Conservation (phyloP, 148 eudicot species). For the Polygonum maritimum region DNA sequence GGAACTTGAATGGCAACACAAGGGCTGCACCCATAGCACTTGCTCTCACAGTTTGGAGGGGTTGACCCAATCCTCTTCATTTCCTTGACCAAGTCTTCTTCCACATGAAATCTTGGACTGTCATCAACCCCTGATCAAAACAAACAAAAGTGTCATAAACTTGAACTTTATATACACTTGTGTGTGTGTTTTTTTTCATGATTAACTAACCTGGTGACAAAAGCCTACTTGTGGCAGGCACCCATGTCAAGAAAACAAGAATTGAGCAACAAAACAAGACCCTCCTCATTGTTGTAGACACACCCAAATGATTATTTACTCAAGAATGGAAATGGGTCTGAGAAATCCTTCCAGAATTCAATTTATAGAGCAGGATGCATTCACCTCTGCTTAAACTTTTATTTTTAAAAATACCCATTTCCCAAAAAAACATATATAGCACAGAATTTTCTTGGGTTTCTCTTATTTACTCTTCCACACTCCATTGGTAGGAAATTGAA, state of each 20-base stretch:
- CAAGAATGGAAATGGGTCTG: conserved; percentile 1
- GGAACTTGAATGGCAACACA: conserved; percentile 12
- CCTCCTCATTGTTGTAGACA: neutral
- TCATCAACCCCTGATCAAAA: neutral
- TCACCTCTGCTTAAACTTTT: neutral
- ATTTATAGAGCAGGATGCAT: neutral
- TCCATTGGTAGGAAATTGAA: neutral
- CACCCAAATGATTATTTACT: neutral
- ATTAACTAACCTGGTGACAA: conserved; percentile 6
- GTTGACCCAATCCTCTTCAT: conserved; percentile 10
- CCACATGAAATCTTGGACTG: neutral
- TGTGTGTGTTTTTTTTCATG: neutral
- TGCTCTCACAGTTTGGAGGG: conserved; percentile 10
- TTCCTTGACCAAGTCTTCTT: neutral
- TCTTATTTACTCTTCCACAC: conserved; percentile 1
- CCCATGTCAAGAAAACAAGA: neutral
- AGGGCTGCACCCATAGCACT: conserved; percentile 10
- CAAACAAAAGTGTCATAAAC: neutral
- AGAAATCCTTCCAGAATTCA: neutral
- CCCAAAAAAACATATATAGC: neutral
- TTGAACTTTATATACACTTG: too few species aligned
- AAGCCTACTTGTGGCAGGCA: neutral
- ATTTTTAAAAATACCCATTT: neutral
- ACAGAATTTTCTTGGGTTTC: conserved; percentile 4
- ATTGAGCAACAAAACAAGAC: neutral